Conservation (phyloP, 2,329 filamentous ascomycete species). For the Knufia petricola region DNA sequence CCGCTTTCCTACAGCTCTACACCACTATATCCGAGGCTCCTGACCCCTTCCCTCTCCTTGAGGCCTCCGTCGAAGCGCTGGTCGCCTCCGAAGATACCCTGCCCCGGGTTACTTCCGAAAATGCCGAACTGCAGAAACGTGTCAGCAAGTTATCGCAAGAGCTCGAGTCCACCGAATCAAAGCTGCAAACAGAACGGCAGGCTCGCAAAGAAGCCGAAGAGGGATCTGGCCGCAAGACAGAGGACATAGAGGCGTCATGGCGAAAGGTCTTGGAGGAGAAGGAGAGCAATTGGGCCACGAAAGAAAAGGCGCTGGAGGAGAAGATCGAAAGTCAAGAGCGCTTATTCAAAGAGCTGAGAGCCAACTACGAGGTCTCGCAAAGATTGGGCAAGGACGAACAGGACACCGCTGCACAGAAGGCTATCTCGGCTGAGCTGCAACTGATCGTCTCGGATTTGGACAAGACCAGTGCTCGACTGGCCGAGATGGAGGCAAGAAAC, state of each 20-base stretch:
- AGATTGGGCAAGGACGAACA: conserved; percentile 59
- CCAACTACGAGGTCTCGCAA: conserved; percentile 93
- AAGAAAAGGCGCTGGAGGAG: conserved; percentile 82
- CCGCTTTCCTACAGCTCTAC: conserved; percentile 85
- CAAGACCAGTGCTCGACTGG: conserved; percentile 72
- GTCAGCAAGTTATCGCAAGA: conserved; percentile 67
- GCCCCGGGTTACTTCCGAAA: conserved; percentile 81
- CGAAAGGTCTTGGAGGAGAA: conserved; percentile 83
- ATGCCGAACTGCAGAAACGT: conserved; percentile 71
- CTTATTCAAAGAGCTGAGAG: conserved; percentile 86
- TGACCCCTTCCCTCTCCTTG: conserved; percentile 89
- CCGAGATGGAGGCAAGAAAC: conserved; percentile 86
- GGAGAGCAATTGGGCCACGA: conserved; percentile 90
- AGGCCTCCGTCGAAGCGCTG: conserved; percentile 90
- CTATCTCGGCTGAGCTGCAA: conserved; percentile 82
- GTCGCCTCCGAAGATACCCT: conserved; percentile 86
- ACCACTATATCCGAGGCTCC: conserved; percentile 89
- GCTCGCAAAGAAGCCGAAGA: conserved; percentile 67
- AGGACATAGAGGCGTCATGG: conserved; percentile 87
- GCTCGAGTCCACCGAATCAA: conserved; percentile 71
- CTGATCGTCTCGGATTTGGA: conserved; percentile 89
- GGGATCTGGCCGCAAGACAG: conserved; percentile 66
- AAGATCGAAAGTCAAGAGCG: conserved; percentile 92
- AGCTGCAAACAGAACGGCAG: conserved; percentile 66
- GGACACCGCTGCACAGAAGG: conserved; percentile 50